A percentile compares a stretch with the other conserved stretches of the same genome.
Conservation (phyloP, 768 basidiomycete species). For the Hortiboletus flavorubellus region DNA sequence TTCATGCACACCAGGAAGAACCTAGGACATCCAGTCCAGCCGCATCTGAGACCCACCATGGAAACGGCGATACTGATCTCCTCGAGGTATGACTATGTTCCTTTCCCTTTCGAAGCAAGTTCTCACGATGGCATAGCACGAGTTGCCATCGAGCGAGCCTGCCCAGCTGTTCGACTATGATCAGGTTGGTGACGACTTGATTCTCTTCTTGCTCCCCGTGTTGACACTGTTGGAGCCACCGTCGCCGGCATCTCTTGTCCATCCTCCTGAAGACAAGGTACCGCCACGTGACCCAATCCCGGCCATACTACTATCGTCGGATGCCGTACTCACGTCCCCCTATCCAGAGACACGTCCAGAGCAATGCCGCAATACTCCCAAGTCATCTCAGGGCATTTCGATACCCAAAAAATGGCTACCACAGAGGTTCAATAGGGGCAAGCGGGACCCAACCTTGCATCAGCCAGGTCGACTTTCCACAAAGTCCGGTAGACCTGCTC, state of each 20-base stretch:
- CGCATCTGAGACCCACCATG: background rate
- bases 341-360: background rate
- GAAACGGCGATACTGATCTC: no score
- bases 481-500: background rate
- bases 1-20: background rate
- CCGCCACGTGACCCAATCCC: background rate
- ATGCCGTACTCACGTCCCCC: background rate
- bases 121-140: background rate
- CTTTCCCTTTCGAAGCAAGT: background rate
- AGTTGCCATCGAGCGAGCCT: background rate
- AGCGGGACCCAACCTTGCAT: background rate
- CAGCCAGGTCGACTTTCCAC: background rate
- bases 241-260: background rate
- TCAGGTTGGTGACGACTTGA: background rate
- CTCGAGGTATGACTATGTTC: background rate
- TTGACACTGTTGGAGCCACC: background rate
- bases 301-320: background rate
- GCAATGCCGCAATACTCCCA: background rate
- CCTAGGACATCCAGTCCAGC: background rate
- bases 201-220: background rate
- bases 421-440: background rate
- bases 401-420: background rate
- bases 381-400: no score
- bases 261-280: background rate
- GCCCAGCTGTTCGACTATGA: background rate